Percentiles rank a stretch among this genome's conserved stretches.
phyloP scores from a whole-genome alignment of 495 filamentous ascomycete species.

The Trichoderma orchidacearum region DNA sequence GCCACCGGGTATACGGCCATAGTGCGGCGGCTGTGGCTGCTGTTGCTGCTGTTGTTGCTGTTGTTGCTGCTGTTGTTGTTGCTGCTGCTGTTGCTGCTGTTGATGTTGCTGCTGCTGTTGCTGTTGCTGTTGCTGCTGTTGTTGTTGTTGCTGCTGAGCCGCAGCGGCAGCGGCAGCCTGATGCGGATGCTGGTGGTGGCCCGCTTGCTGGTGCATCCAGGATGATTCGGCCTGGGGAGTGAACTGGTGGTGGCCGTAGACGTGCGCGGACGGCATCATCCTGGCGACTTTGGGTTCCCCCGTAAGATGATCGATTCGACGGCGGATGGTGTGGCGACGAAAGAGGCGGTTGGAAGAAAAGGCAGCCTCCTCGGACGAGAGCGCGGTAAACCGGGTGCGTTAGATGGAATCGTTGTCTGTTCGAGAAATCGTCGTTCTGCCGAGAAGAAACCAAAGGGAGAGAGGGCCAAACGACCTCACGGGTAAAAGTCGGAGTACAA shows the following conservation, averaged over 20 bases:
- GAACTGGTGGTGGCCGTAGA: slow-evolving; percentile 61
- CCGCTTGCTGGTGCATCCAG: slow-evolving; percentile 60
- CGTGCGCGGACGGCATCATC: slow-evolving; percentile 28
- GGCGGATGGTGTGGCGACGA: neutral
- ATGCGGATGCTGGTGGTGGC: slow-evolving; percentile 49
- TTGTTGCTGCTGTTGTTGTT: slow-evolving; percentile 16
- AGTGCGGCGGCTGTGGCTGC: slow-evolving; percentile 19
- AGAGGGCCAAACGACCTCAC: too few species aligned
- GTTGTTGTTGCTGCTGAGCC: slow-evolving; percentile 39
- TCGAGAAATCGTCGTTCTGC: too few species aligned
- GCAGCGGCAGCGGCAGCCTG: slow-evolving; percentile 49
- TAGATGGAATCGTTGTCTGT: too few species aligned
- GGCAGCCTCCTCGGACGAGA: neutral
- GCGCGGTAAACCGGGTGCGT: too few species aligned
- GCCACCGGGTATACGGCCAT: slow-evolving; percentile 57
- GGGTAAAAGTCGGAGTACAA: too few species aligned
- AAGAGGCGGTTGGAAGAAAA: too few species aligned
- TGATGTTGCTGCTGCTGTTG: slow-evolving; percentile 1
- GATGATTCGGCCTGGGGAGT: slow-evolving; percentile 57
- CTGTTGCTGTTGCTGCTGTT: slow-evolving; percentile 13
- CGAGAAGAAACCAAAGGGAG: too few species aligned
- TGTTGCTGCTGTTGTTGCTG: slow-evolving; percentile 10
- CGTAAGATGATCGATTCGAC: neutral
- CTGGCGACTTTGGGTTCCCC: slow-evolving; percentile 5
- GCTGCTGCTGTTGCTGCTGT: slow-evolving; percentile 8